These are phyloP conservation scores for Hypoxylon sp. DNA, from an alignment of 2,329 filamentous ascomycete species.

Conservation along the genomic window DNA sequence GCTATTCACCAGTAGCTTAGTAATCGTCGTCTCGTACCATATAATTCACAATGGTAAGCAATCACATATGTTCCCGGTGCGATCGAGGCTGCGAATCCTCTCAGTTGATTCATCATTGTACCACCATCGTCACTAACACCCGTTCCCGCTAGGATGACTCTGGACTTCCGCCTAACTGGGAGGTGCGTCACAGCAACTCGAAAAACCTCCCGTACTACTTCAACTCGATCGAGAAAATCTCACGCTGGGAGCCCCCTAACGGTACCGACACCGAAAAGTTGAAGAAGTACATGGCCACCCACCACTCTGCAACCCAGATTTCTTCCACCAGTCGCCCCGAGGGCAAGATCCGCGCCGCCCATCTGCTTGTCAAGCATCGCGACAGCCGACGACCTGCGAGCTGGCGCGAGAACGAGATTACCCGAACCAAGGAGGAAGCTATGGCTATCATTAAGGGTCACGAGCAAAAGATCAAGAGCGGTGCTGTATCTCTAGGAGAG, in stretches of 20 bases:
- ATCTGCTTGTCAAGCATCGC: slow-evolving; percentile 93
- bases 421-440: slow-evolving; percentile 89
- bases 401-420: slow-evolving; percentile 93
- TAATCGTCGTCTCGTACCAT: slow-evolving; percentile 15
- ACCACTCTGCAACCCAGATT: slow-evolving; percentile 77
- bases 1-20: slow-evolving; percentile 18
- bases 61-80: not conserved
- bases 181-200: slow-evolving; percentile 97
- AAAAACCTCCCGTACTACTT: slow-evolving; percentile 99
- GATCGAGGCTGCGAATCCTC: not conserved
- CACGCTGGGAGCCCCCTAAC: slow-evolving; percentile 92
- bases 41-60: slow-evolving; percentile 38
- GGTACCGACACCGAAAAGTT: slow-evolving; percentile 93
- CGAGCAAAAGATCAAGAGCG: slow-evolving; percentile 81
- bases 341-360: slow-evolving; percentile 93
- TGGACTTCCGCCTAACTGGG: slow-evolving; percentile 89
- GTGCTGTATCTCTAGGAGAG: slow-evolving; percentile 80
- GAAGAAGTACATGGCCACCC: slow-evolving; percentile 91
- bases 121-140: slow-evolving; percentile 17
- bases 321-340: slow-evolving; percentile 62
- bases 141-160: slow-evolving; percentile 70
- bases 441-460: slow-evolving; percentile 81
- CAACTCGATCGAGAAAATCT: slow-evolving; percentile 87
- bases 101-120: slow-evolving; percentile 3
- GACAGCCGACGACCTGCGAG: slow-evolving; percentile 90